Evolutionary conservation across 164 flowering plant species (phyloP), one percentile per base, ranked within the genome.

Genomic region (Berberis vulgaris): DNA sequence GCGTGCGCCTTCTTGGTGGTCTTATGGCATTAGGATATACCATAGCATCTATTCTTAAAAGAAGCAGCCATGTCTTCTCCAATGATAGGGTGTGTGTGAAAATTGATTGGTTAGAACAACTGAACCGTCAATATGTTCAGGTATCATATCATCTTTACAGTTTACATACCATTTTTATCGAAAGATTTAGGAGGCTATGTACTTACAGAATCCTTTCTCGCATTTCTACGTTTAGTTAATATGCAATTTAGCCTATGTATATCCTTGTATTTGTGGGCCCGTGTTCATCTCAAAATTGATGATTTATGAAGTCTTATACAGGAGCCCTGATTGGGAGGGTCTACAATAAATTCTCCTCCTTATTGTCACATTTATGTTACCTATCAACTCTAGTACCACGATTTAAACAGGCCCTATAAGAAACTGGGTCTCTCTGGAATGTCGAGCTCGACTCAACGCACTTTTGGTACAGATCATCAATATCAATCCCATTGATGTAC

Each of bases 11-110:
- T 75, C 96, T 95, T 67, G 97, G 99, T 71, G 99, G 99, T 40
- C 76, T 95, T 54, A 95, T 95, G 99, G 96, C 97, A 52, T 76
- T 95, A 81, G 99, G 99, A 45, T 95, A 95, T 79, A 91, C 97
- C 6, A 91, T 95, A 63, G 97, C 99, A 46, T 73, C 99, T 54
- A 95, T 95, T 50, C 80, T 95, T 63, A 89, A 91, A 78, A 85
- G 99, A 84, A 84, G 72, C 70, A 95, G 99, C 78, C 97, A 91
- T 75, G 84, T 85, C 26, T 89, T 91, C 71, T 76, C 74, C 60
- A 82, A 86, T 79, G 91, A 85, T 64, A 86, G 67, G 70, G 94
- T 89, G 45, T 78, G 77, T 64, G 89, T 95, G 72, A 95, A 95
- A 74, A 84, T 89, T 72, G 99, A 95, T 77, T 85, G 94, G 97